Evolutionary conservation across 306 rosid genomes (phyloP), one percentile per base, ranked within the genome.

Genomic region (Pterocarpus santalinus): DNA sequence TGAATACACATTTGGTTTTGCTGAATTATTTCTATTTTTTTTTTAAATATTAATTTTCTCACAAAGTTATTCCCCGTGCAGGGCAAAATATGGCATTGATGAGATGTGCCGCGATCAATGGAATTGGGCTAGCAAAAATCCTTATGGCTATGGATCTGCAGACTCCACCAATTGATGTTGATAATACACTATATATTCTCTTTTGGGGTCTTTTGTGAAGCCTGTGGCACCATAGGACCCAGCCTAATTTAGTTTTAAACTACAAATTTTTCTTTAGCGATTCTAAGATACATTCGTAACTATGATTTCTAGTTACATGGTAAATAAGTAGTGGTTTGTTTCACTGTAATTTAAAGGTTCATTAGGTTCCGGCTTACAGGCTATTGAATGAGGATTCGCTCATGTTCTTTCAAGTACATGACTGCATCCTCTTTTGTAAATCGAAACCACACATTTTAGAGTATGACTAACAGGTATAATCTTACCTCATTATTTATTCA

Each of bases 101-200:
- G 99, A 90, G 69, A 95, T 95, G 99, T 93, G 96, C 73, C 91
- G 91, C 67, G 99, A 95, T 86, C 99, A 95, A 87, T 95, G 99
- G 99, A 95, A 95, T 82, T 95, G 99, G 99, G 97, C 99, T 38
- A 93, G 98, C 92, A 90, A 91, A 86, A 93, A 95, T 57, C 99
- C 98, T 11, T 93, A 88, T 46, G 99, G 99, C 83, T 93, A 93
- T 76, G 92, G 49, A 82, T 38, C 97, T 10, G 68, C 82, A 49
- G 83, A 85, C 39, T 80, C 89, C 56, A 65, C 65, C 68, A 77
- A 75, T 2, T 83, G 84, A 79, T 35, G 39, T 64, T 73, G 57
- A 81, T 82, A 52, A 72, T 71, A 43, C 47, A 43, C 47, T 22
- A 22, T 4, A 43, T 38, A 78, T 63, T 58, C 28, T 76, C 71